These are phyloP conservation scores for Botrytis sinoallii DNA, from an alignment of 2,329 filamentous ascomycete genomes.

Conservation along the genomic window DNA sequence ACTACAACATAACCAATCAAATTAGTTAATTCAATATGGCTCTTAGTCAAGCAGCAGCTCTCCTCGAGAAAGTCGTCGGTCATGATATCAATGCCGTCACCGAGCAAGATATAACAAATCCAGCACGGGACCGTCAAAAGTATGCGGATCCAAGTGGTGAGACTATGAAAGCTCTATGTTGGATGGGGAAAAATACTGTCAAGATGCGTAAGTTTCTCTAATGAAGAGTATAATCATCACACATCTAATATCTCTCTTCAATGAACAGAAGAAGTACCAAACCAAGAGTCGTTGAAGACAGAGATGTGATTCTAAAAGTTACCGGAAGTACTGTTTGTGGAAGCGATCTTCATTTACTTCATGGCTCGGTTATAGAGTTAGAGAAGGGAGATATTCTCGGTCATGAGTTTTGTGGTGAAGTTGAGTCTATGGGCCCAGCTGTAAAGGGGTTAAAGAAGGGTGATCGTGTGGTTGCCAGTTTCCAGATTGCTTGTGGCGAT, in stretches of 20 bases:
- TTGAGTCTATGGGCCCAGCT: conserved; percentile 48
- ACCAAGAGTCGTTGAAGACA: conserved; percentile 68
- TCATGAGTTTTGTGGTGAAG: conserved; percentile 52
- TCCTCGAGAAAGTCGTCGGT: conserved; percentile 64
- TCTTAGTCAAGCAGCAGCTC: conserved; percentile 63
- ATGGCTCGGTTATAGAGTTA: conserved; percentile 44
- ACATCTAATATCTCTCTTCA: neutral
- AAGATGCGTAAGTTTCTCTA: conserved; percentile 51
- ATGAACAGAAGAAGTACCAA: conserved; percentile 56
- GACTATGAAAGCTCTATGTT: conserved; percentile 76
- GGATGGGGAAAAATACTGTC: conserved; percentile 80
- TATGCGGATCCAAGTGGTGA: conserved; percentile 51
- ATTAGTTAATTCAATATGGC: conserved; percentile 45
- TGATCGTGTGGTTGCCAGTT: conserved; percentile 75
- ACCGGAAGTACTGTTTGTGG: conserved; percentile 45
- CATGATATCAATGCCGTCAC: conserved; percentile 64
- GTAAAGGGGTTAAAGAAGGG: conserved; percentile 55
- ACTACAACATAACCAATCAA: neutral
- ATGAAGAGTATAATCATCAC: conserved; percentile 1
- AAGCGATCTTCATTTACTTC: conserved; percentile 40
- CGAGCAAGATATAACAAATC: conserved; percentile 67
- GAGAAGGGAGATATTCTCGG: conserved; percentile 53
- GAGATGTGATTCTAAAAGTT: conserved; percentile 77
- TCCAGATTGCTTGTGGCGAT: conserved; percentile 73
- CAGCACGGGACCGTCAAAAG: conserved; percentile 48